A percentile compares a stretch with the other conserved stretches of the same genome.
phyloP scores from a whole-genome alignment of 2,329 filamentous ascomycete species.

The Arthrobotrys iridis region DNA sequence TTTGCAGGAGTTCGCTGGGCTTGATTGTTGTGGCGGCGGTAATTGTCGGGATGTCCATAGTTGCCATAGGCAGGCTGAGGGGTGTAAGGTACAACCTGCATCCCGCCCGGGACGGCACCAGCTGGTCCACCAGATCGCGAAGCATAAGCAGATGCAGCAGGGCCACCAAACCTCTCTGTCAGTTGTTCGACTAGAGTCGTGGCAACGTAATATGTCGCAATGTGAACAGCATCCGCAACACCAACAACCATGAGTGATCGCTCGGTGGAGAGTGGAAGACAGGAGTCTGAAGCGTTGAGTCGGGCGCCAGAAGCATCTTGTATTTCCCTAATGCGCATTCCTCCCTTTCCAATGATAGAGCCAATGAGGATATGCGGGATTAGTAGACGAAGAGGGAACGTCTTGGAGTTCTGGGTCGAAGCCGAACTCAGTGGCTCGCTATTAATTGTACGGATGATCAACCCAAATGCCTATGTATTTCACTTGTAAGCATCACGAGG shows the following conservation, averaged over 20 bases:
- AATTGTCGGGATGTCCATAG: conserved; percentile 90
- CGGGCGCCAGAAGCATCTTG: conserved; percentile 97
- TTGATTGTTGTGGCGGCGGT: conserved; percentile 77
- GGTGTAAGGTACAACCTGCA: conserved; percentile 98
- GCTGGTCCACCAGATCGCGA: conserved; percentile 92
- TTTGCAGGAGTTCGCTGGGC: conserved; percentile 79
- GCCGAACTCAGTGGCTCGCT: conserved; percentile 89
- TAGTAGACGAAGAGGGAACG: conserved; percentile 92
- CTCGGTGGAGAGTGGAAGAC: conserved; percentile 92
- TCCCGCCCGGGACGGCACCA: conserved; percentile 91
- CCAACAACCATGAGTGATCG: conserved; percentile 97
- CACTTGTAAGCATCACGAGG: not conserved
- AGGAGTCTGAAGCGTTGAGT: conserved; percentile 94
- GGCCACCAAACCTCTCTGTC: conserved; percentile 94
- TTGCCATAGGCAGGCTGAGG: conserved; percentile 92
- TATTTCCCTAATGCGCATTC: conserved; percentile 95
- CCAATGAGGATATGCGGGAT: conserved; percentile 97
- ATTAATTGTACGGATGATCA: conserved; percentile 98
- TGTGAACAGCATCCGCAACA: conserved; percentile 97
- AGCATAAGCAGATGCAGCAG: conserved; percentile 96
- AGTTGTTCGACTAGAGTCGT: conserved; percentile 98
- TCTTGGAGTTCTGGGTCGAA: conserved; percentile 94
- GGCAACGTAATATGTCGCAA: conserved; percentile 97
- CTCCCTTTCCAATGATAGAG: conserved; percentile 97
- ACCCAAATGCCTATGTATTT: conserved; percentile 79